A percentile compares a stretch with the other conserved stretches of the same genome.
These are phyloP conservation scores for Fusarium neocosmosporiellum DNA, from an alignment of 2,329 filamentous ascomycete species.

Conservation along the genomic window DNA sequence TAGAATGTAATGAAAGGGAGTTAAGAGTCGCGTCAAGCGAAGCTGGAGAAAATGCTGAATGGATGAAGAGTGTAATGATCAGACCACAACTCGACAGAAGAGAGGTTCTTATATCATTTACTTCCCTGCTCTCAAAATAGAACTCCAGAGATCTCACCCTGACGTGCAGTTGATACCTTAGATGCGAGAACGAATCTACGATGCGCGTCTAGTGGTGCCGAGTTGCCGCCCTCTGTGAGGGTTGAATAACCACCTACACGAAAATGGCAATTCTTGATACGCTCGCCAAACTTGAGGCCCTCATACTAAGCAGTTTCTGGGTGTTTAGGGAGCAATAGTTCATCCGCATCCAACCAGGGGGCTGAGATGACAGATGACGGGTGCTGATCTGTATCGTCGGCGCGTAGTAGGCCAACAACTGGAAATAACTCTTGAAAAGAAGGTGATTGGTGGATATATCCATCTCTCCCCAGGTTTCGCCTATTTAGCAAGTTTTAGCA, in stretches of 20 bases:
- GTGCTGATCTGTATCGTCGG: neutral
- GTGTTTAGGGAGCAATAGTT: neutral
- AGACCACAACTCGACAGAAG: neutral
- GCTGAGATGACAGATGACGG: neutral
- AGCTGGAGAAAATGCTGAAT: neutral
- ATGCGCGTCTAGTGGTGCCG: neutral
- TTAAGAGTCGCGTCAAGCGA: conserved; percentile 23
- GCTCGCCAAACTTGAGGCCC: neutral
- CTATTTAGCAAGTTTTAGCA: neutral
- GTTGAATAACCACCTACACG: neutral
- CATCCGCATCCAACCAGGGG: neutral
- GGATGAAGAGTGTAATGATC: neutral
- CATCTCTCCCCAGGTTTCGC: neutral
- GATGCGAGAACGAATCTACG: too few species aligned
- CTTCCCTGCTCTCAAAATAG: neutral
- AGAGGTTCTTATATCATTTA: conserved; percentile 26
- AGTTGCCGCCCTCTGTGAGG: neutral
- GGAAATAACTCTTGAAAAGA: neutral
- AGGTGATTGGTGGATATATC: neutral
- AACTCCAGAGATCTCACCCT: too few species aligned
- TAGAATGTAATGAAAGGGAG: neutral
- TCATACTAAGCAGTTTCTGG: neutral
- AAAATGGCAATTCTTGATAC: neutral
- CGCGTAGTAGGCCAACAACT: neutral
- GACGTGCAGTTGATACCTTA: neutral